Evolutionary conservation across 768 basidiomycete genomes (phyloP).

Genomic region (Asterophora parasitica): DNA sequence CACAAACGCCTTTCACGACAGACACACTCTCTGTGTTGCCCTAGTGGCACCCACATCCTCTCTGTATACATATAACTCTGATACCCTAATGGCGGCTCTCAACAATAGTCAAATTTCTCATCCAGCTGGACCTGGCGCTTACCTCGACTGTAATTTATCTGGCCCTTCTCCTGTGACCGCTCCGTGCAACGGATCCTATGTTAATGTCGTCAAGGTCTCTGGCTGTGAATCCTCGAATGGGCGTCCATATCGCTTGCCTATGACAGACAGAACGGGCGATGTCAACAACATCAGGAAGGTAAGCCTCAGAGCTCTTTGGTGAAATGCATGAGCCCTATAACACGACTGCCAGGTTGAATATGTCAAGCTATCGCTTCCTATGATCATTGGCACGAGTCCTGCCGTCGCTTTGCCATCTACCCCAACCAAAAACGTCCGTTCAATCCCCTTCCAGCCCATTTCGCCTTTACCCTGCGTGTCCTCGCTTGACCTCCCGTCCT

Average conservation of each 20-base stretch:
- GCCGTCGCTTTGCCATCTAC: too few relatives aligned
- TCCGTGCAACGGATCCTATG: slow-evolving; percentile 1
- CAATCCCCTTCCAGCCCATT: slow-evolving; percentile 12
- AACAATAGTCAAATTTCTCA: slow-evolving; percentile 1
- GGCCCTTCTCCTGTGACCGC: background rate
- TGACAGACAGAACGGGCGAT: slow-evolving; percentile 7
- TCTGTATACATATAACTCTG: background rate
- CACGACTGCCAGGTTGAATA: background rate
- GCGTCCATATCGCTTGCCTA: background rate
- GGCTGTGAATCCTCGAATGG: background rate
- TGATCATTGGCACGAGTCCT: too few relatives aligned
- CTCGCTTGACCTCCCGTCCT: slow-evolving; percentile 34
- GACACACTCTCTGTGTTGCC: background rate
- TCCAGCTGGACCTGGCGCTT: slow-evolving; percentile 11
- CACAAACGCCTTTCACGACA: background rate
- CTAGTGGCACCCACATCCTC: background rate
- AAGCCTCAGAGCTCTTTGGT: background rate
- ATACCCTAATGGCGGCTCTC: slow-evolving; percentile 2
- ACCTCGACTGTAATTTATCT: background rate
- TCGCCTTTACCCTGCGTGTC: slow-evolving; percentile 33
- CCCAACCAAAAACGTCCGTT: background rate
- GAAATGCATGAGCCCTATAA: background rate
- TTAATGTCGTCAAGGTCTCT: background rate
- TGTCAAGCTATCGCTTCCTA: slow-evolving; percentile 1
- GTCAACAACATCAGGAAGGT: background rate